A percentile compares a stretch with the other conserved stretches of the same genome.
Conservation (phyloP, 176 grass and related monocot genomes). For the Zoysia pacifica region DNA sequence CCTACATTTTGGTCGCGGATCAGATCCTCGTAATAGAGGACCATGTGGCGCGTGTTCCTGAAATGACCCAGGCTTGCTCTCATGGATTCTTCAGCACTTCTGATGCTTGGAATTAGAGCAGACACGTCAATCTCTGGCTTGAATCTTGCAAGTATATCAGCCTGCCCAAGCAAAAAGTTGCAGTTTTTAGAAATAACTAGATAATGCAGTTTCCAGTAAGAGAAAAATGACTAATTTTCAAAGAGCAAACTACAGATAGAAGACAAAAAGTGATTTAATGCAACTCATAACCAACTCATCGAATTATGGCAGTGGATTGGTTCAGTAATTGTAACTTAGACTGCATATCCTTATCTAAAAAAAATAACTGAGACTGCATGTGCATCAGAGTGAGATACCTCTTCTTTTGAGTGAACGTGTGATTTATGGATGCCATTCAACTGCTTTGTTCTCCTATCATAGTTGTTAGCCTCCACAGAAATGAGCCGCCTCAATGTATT, state of each 20-base stretch:
- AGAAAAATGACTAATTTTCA: background rate
- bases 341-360: background rate
- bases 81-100: conserved; percentile 51
- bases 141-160: conserved; percentile 85
- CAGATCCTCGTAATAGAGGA: conserved; percentile 91
- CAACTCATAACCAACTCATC: too few relatives aligned
- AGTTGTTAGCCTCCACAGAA: conserved; percentile 78
- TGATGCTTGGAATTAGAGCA: conserved; percentile 57
- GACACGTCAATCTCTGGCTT: conserved; percentile 64
- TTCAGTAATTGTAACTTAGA: background rate
- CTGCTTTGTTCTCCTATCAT: conserved; percentile 80
- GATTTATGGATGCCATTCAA: conserved; percentile 91
- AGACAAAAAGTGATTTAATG: background rate
- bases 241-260: background rate
- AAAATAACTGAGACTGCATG: conserved; percentile 14
- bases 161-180: conserved; percentile 43
- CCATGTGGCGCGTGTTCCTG: conserved; percentile 57
- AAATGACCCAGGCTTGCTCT: conserved; percentile 50
- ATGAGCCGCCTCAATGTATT: conserved; percentile 75
- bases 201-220: background rate
- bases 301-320: background rate
- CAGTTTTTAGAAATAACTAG: background rate
- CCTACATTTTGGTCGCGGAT: conserved; percentile 60
- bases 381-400: conserved; percentile 45
- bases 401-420: conserved; percentile 85